Base-by-base conservation (phyloP, 306 rosid genomes). In the Medicago arabica region DNA sequence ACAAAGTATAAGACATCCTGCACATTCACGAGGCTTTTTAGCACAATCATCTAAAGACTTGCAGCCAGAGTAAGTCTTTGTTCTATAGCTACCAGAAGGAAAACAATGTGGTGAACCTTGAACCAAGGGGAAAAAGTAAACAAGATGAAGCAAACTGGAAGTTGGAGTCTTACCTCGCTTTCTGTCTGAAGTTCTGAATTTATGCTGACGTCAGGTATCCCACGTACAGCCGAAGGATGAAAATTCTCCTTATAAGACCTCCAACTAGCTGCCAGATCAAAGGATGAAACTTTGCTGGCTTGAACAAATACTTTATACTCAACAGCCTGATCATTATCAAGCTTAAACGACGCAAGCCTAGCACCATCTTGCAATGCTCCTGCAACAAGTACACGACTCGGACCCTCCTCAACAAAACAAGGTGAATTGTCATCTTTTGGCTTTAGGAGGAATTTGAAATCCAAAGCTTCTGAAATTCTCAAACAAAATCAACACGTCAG, bases 221-320 rank as follows among this genome's bases (percentile, higher is more conserved):
- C 97, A 3, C 97, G 96, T 64, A 78, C 99, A 60, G 92, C 74
- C 0, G 99, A 90, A 50, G 86, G 89, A 82, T 89, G 84, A 41
- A 95, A 87, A 73, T 95, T 75, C 77, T 88, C 92, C 81, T 80
- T 91, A 80, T 95, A 90, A 63, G 96, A 92, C 82, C 99, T 90
- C 99, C 99, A 95, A 89, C 99, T 95, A 16, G 96, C 97, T 1
- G 99, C 99, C 75, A 95, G 99, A 69, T 95, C 97, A 75, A 90
- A 89, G 6, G 99, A 95, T 6, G 97, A 95, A 75, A 92, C 97
- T 75, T 92, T 86, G 64, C 83, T 86, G 17, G 97, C 96, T 75
- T 85, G 89, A 65, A 89, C 91, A 85, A 92, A 88, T 23, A 95
- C 99, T 65, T 82, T 87, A 74, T 84, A 92, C 87, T 92, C 97